These are phyloP conservation scores for Penicillium canariense DNA, from an alignment of 495 filamentous ascomycete species.

Conservation along the genomic window DNA sequence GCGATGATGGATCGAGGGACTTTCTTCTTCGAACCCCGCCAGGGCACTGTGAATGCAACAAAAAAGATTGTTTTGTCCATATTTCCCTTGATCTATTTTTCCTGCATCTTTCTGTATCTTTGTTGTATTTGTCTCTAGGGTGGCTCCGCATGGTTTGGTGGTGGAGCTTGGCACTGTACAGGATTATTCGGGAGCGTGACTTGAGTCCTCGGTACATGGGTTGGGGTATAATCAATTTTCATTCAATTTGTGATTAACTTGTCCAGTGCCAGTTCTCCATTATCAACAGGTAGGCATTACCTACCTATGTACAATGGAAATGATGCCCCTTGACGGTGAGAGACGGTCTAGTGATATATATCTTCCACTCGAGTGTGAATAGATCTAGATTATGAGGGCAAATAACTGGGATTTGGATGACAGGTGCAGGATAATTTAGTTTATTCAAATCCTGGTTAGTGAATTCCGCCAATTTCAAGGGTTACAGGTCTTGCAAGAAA, in stretches of 20 bases:
- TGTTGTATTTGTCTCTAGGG: neutral
- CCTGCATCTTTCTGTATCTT: neutral
- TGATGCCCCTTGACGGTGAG: too few species aligned
- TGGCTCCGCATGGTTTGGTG: neutral
- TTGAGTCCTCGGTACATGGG: neutral
- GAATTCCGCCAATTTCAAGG: too few species aligned
- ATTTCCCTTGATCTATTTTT: conserved; percentile 18
- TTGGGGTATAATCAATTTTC: neutral
- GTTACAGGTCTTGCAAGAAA: too few species aligned
- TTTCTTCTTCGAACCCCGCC: conserved; percentile 13
- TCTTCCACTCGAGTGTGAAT: too few species aligned
- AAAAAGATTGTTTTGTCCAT: conserved; percentile 43
- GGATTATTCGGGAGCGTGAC: neutral
- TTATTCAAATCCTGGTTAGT: too few species aligned
- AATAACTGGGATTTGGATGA: too few species aligned
- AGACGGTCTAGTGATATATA: too few species aligned
- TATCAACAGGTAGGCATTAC: too few species aligned
- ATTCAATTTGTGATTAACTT: neutral
- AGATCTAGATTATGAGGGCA: too few species aligned
- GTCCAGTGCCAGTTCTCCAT: too few species aligned
- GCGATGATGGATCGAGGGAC: conserved; percentile 20
- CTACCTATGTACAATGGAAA: neutral
- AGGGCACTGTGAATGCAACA: conserved; percentile 37
- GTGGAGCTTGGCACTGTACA: neutral
- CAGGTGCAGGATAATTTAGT: too few species aligned